Base-by-base conservation (phyloP, 768 basidiomycete genomes). In the Ramaria sp. region DNA sequence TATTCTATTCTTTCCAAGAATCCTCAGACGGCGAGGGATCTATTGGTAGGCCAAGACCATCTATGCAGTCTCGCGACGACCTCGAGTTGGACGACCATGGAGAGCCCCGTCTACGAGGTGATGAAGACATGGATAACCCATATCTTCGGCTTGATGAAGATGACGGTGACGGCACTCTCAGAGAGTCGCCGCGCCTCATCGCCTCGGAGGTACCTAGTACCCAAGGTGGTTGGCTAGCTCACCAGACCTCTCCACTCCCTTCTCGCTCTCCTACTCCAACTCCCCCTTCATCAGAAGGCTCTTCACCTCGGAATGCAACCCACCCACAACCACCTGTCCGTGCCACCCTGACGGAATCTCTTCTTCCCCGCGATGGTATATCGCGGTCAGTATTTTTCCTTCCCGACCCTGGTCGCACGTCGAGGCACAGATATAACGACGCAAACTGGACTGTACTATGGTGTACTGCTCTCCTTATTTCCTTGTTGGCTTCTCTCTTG, bases 141-240 rank as follows among this genome's bases (percentile, higher is more conserved):
- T 88, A 89, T 77, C 75, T 90, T 57, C 79, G 82, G 41, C 72
- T 89, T 53, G 87, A 89, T 69, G 79, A 79, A 49, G 84, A 84
- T 61, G 31, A 20, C 65, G 53, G 62, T 64, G 6, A 46, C 65
- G 37, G 72, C 73, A 24, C 64, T 66, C 39, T 68, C 17, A 63
- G 70, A 33, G 69, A 68, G 59, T 73, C 68, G 19, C 61, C 70
- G 50, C 74, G 70, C 1, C 56, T 78, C 43, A 67, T 78, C 51
- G 67, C 65, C 37, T 63, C 66, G 12, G 59, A 68, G 61, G 66
- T 70, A 30, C 63, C 64, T 24, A 67, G 63, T 38, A 72, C 72
- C 54, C 74, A 69, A 55, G 71, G 72, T 38, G 78, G 83, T 20
- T 88, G 86, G 88, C 72, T 88, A 6, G 87, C 88, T 37, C 87